phyloP scores from a whole-genome alignment of 495 filamentous ascomycete genomes.

The Aspergillus campestris region DNA sequence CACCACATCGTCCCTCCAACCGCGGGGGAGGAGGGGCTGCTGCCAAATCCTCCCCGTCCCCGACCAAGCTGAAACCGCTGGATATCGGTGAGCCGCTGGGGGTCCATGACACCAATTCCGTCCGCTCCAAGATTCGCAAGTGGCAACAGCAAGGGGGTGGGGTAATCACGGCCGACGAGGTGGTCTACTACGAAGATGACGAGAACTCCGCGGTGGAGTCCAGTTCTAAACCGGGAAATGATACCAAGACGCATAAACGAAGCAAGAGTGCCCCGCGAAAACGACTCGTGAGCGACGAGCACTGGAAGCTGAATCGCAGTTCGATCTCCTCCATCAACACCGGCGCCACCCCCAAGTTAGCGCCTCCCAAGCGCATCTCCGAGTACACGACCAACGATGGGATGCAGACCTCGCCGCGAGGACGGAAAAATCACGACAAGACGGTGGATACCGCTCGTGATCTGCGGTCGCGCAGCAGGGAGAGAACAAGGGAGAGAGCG shows the following conservation, averaged over 20 bases:
- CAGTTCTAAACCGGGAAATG: constrained; percentile 19
- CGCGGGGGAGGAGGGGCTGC: constrained; percentile 30
- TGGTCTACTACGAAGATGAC: constrained; percentile 29
- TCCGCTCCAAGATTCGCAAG: constrained; percentile 60
- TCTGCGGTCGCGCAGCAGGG: constrained; percentile 8
- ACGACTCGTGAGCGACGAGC: constrained; percentile 70
- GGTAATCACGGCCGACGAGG: constrained; percentile 41
- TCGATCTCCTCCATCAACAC: constrained; percentile 19
- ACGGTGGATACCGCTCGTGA: constrained; percentile 14
- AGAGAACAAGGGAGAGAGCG: constrained; percentile 2
- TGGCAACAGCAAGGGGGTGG: constrained; percentile 67
- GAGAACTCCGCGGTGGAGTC: constrained; percentile 20
- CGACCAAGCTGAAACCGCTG: constrained; percentile 30
- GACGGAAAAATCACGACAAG: constrained; percentile 10
- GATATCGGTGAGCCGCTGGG: constrained; percentile 46
- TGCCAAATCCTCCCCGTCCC: constrained; percentile 29
- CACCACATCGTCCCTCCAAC: constrained; percentile 34
- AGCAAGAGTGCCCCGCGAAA: constrained; percentile 59
- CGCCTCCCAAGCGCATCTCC: constrained; percentile 40
- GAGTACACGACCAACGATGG: constrained; percentile 36
- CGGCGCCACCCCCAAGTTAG: constrained; percentile 41
- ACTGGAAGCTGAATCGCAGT: constrained; percentile 55
- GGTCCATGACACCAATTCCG: constrained; percentile 49
- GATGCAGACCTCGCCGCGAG: constrained; percentile 8
- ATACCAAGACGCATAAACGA: constrained; percentile 21